Conservation (phyloP, 2,329 filamentous ascomycete genomes). For the Gaeumannomyces tritici region DNA sequence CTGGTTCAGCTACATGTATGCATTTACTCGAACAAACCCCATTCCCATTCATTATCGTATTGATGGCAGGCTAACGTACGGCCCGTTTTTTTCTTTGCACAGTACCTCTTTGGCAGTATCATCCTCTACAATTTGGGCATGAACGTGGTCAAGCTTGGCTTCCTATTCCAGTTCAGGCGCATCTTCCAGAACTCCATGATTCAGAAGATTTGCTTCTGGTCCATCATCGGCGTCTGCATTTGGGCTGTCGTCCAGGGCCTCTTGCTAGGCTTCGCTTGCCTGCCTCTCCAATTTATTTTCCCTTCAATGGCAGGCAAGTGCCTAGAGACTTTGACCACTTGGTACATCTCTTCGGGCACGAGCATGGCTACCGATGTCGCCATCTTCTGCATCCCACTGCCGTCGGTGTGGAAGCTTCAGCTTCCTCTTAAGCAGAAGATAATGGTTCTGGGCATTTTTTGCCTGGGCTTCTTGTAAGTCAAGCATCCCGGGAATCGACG, state of each 20-base stretch:
- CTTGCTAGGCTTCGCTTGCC: conserved; percentile 17
- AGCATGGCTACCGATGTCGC: conserved; percentile 17
- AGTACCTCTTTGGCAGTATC: conserved; percentile 17
- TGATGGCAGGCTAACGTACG: background rate
- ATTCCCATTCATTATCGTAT: background rate
- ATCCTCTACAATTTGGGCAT: conserved; percentile 20
- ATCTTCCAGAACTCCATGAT: conserved; percentile 16
- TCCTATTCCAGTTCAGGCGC: conserved; percentile 22
- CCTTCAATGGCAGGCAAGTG: conserved; percentile 15
- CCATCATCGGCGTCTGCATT: conserved; percentile 14
- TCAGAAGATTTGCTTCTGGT: conserved; percentile 17
- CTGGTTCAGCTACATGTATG: conserved; percentile 14
- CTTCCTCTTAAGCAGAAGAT: conserved; percentile 16
- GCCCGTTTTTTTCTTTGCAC: background rate
- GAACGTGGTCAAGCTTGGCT: conserved; percentile 21
- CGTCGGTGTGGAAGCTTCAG: conserved; percentile 14
- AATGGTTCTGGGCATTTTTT: conserved; percentile 19
- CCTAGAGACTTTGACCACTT: conserved; percentile 19
- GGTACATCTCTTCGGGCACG: conserved; percentile 20
- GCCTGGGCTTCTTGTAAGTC: conserved; percentile 21
- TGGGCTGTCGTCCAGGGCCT: conserved; percentile 17
- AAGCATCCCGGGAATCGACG: too few species aligned
- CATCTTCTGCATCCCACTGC: conserved; percentile 18
- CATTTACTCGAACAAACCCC: background rate
- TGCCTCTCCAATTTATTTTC: conserved; percentile 15